Evolutionary conservation across 2,329 filamentous ascomycete genomes (phyloP), one percentile per base, ranked within the genome.

Genomic region (Biscogniauxia sp.): DNA sequence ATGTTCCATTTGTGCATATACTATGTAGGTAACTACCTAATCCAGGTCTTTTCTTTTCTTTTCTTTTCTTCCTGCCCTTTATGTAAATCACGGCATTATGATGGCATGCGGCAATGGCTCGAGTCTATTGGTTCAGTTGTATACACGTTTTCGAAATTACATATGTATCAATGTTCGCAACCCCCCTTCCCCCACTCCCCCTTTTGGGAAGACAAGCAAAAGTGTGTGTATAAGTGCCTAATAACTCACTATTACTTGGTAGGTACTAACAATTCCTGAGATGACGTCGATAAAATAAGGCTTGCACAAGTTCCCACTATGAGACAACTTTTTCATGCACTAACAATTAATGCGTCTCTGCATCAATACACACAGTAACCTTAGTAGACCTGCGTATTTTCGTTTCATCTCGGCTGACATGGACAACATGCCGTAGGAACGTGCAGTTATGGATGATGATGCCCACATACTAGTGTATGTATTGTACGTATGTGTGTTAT

Each of bases 331-430:
- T 13, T 54, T 37, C 25, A 54, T 54, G 52, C 52, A 54, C 52
- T 54, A 54, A 54, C 52, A 54, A 26, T 54, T 54, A 25, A 54
- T 54, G 8, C 13, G 52, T 20, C 25, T 54, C 13, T 54, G 20
- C 49, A 37, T n/a, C n/a, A n/a, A n/a, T 7, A 37, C 23, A 23
- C 23, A 23, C 23, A 23, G 23, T 23, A 3, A n/a, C 2, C 2
- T n/a, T 19, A 51, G 17, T 8, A 8, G 8, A 58, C 62, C 57
- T 61, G 57, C 60, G 54, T 62, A 59, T 50, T 61, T 58, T 55
- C 67, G 61, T 65, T 64, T 64, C 68, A 66, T 65, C 56, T 68
- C 61, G 64, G 67, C 61, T 66, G 61, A 65, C 57, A 53, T 58
- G 54, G 59, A 62, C 54, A 60, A 55, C 58, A 51, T 54, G 55